These are phyloP conservation scores for Desmodesmus armatus DNA, from an alignment of 139 green algal genomes.

Conservation along the genomic window DNA sequence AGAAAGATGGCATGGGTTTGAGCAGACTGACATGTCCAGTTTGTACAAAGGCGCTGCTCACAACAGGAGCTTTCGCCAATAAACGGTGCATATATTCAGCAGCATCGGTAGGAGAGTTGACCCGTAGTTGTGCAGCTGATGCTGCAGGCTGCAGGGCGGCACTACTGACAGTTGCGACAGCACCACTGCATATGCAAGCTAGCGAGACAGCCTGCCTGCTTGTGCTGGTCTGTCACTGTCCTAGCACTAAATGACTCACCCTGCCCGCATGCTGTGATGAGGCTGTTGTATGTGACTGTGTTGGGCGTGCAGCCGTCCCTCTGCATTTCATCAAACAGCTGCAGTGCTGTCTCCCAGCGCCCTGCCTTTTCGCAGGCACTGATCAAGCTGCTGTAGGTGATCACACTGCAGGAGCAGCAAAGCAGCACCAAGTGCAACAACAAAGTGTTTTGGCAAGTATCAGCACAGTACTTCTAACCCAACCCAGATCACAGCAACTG, in stretches of 20 bases:
- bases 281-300: slow-evolving; percentile 82
- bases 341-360: slow-evolving; percentile 83
- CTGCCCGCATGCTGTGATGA: slow-evolving; percentile 80
- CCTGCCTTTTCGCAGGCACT: slow-evolving; percentile 83
- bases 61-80: too few relatives aligned
- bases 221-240: not conserved
- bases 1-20: not conserved
- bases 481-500: too few relatives aligned
- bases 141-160: not conserved
- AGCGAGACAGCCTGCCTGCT: not conserved
- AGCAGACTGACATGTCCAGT: not conserved
- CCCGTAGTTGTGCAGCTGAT: too few relatives aligned
- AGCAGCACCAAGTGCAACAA: too few relatives aligned
- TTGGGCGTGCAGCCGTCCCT: slow-evolving; percentile 79
- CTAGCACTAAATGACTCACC: slow-evolving; percentile 32
- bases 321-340: slow-evolving; percentile 89
- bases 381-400: slow-evolving; percentile 89
- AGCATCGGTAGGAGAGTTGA: too few relatives aligned
- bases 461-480: too few relatives aligned
- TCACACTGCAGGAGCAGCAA: too few relatives aligned
- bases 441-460: too few relatives aligned
- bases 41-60: too few relatives aligned
- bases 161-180: not conserved
- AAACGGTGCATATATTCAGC: not conserved
- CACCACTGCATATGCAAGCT: not conserved